Base-by-base conservation (phyloP, 116 monocot genomes). In the Posidonia oceanica region DNA sequence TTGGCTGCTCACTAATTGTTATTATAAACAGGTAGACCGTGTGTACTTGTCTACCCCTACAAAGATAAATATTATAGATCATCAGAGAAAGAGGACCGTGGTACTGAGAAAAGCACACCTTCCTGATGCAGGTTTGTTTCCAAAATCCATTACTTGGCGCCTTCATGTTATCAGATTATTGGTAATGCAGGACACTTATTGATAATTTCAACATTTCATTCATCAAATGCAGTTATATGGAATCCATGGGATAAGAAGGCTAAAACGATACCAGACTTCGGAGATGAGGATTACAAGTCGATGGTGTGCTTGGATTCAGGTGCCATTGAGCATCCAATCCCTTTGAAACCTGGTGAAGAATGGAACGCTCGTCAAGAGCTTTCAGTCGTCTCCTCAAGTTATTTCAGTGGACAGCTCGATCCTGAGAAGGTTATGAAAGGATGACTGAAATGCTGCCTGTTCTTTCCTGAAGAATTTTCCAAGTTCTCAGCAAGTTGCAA, bases 161-260 rank as follows among this genome's bases (percentile, higher is more conserved):
- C 7, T 48, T 48, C 12, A 12, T 48, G 48, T 48, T 48, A 12
- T 48, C 11, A 10, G 48, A 7, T 48, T 10, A 48, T 12, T 7
- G 48, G 12, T 48, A 7, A 48, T 12, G 7, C 12, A 10, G 48
- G 48, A 48, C 48, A 48, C 48, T 48, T 48, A 12, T 48, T 4
- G 18, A 21, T n/a, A 41, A 4, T 17, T 16, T 16, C 18, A 20
- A 66, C 6, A 16, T 8, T 20, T 3, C 18, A 10, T 3, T 12
- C 11, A 17, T 65, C 18, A 5, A 7, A 36, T 59, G 22, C 74
- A 94, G 93, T 76, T 69, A 73, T 94, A 8, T 94, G 93, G 93
- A 94, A 87, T 72, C 93, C 93, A 39, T 94, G 93, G 93, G 82
- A 81, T 36, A 94, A 87, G 83, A 89, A 83, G 61, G 78, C 87